Evolutionary conservation across 805 yeast genomes (phyloP), one percentile per base, ranked within the genome.

Genomic region (Scheffersomyces amazonensis): DNA sequence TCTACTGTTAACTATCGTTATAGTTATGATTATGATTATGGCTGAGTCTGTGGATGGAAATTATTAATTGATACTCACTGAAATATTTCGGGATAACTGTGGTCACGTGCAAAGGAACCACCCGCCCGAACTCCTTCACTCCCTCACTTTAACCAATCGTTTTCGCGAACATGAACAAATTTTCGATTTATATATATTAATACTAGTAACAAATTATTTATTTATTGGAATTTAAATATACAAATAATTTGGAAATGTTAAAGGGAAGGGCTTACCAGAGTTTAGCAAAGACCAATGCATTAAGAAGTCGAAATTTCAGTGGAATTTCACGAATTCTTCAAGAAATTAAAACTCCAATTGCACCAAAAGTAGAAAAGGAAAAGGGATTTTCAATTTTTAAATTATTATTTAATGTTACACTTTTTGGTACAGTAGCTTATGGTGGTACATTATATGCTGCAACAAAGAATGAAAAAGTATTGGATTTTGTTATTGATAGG

Each of bases 401-500:
- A 3, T 55, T 64, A 31, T 41, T 68, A 32, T 48, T 66, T 47
- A 60, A 56, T 35, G 48, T 65, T 11, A 44, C 58, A 10, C 39
- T 62, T 8, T 36, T 54, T 18, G 56, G 60, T 6, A 42, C 65
- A 7, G 52, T 59, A 13, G 52, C 48, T 5, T 68, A 68, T 40
- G 75, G 73, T 2, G 64, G 66, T 16, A 58, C 70, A 11, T 52
- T 68, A 43, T 69, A 47, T 39, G 62, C 46, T 28, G 73, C 73
- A 35, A 66, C 73, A 40, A 69, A 66, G 48, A 67, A 60, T 46
- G 73, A 69, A 35, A 56, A 53, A 36, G 72, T 68, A 12, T 58
- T 67, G 68, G 73, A 68, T 48, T 66, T 66, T 43, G 70, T 69
- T 28, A 62, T 66, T 39, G 73, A 68, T 48, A 49, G 66, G 36